A percentile compares a stretch with the other conserved stretches of the same genome.
Conservation (phyloP, 176 grass and related monocot species). For the Sorghum bicolor region Sorghum_bicolor_NCBIv3 NC_012874.2:7638501-7639000, state of each 20-base stretch:
- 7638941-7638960: constrained; percentile 11
- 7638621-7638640: neutral
- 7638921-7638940: neutral
- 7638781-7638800: constrained; percentile 32
- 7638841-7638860: neutral
- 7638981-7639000: constrained; percentile 15
- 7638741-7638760: constrained; percentile 34
- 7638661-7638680: constrained; percentile 14
- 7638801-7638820: constrained; percentile 16
- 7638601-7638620: neutral
- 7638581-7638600: neutral
- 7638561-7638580: too few species aligned
- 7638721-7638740: constrained; percentile 6
- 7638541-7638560: too few species aligned
- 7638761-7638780: constrained; percentile 15
- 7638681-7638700: constrained; percentile 25
- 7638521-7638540: too few species aligned
- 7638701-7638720: constrained; percentile 34
- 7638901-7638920: neutral
- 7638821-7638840: constrained; percentile 3
- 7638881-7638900: neutral
- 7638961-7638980: constrained; percentile 50
- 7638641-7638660: neutral
- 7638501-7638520: too few species aligned
- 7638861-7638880: neutral